phyloP scores from a whole-genome alignment of 805 yeast genomes.

The Isabelozyma pseudorhagii region DNA sequence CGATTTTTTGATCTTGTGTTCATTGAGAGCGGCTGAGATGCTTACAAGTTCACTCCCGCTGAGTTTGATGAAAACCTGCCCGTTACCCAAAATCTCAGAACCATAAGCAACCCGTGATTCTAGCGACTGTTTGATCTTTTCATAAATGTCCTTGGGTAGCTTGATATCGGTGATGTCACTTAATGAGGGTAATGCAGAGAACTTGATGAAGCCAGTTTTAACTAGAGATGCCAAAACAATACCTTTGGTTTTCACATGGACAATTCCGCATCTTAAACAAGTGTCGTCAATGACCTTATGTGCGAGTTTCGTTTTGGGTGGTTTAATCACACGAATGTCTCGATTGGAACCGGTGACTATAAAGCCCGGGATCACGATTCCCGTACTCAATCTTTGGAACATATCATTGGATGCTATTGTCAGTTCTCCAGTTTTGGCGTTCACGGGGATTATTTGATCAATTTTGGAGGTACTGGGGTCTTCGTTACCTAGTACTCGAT shows the following conservation, averaged over 20 bases:
- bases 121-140: conserved; percentile 17
- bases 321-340: conserved; percentile 61
- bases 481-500: conserved; percentile 25
- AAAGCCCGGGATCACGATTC: conserved; percentile 59
- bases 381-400: conserved; percentile 59
- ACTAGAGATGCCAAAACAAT: conserved; percentile 46
- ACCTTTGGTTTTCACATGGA: conserved; percentile 41
- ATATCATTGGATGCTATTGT: conserved; percentile 59
- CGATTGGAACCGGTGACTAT: conserved; percentile 51
- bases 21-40: conserved; percentile 19
- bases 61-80: conserved; percentile 57
- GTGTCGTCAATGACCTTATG: conserved; percentile 57
- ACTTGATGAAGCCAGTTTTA: conserved; percentile 45
- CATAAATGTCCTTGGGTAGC: conserved; percentile 26
- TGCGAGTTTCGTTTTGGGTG: conserved; percentile 59
- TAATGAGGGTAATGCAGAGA: conserved; percentile 58
- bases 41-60: conserved; percentile 44
- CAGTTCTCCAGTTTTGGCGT: conserved; percentile 57
- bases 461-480: conserved; percentile 53
- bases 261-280: conserved; percentile 48
- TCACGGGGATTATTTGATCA: conserved; percentile 54
- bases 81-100: conserved; percentile 43
- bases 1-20: conserved; percentile 14
- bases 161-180: conserved; percentile 52
- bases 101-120: conserved; percentile 16